A percentile compares a stretch with the other conserved stretches of the same genome.
Conservation (phyloP, 192 early-diverging fungal genomes). For the Coemansia sp. region DNA sequence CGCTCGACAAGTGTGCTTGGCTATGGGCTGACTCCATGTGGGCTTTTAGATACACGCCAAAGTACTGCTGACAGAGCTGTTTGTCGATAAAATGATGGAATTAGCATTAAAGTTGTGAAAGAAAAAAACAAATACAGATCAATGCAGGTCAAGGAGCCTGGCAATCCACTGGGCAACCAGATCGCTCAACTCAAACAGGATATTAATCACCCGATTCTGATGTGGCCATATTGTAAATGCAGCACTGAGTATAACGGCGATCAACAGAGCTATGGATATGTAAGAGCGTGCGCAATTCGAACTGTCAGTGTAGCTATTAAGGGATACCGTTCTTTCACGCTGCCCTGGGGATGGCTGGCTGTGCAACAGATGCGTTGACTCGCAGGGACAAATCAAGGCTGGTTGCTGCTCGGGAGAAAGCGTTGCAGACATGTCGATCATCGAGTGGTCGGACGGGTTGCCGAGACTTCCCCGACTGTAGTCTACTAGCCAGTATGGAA, state of each 20-base stretch:
- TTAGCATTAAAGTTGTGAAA: no score
- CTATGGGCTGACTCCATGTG: background rate
- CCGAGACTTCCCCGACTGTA: constrained; percentile 21
- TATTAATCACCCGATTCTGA: constrained; percentile 21
- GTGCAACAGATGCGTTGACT: constrained; percentile 21
- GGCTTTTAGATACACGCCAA: background rate
- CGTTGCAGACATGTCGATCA: constrained; percentile 15
- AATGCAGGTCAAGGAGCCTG: constrained; percentile 18
- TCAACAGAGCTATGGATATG: constrained; percentile 15
- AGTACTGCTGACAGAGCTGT: no score
- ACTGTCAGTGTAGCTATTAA: background rate
- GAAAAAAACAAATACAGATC: background rate
- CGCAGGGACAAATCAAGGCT: constrained; percentile 1
- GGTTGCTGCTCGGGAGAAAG: constrained; percentile 1
- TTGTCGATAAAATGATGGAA: no score
- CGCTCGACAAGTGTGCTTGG: background rate
- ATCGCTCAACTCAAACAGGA: constrained; percentile 37
- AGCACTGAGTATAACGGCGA: constrained; percentile 22
- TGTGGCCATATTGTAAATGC: constrained; percentile 33
- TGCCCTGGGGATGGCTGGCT: constrained; percentile 5
- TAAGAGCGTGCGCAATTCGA: background rate
- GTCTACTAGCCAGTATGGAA: constrained; percentile 55
- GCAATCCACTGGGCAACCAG: constrained; percentile 47
- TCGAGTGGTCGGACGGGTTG: background rate
- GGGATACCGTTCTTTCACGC: background rate